These are phyloP conservation scores for Acanthochlamys bracteata DNA, from an alignment of 106 monocot species.

Conservation along the genomic window DNA sequence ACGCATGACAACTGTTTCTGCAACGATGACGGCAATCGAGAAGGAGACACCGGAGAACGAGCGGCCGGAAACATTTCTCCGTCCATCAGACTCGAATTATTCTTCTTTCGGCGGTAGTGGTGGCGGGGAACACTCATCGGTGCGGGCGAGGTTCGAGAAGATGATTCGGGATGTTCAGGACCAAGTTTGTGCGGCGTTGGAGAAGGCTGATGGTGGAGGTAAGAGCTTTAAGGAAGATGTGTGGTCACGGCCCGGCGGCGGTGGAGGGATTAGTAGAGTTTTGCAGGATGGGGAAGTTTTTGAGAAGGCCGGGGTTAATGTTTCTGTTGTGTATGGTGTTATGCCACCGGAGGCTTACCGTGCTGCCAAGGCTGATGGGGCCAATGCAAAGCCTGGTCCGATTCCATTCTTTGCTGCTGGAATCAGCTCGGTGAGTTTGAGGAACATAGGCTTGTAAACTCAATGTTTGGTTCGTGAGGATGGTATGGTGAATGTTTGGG, in stretches of 20 bases:
- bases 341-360: constrained; percentile 98
- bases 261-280: constrained; percentile 91
- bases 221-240: constrained; percentile 89
- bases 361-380: constrained; percentile 63
- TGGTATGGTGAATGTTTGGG: background rate
- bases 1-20: too few relatives aligned
- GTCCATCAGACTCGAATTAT: too few relatives aligned
- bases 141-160: constrained; percentile 80
- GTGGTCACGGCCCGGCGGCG: constrained; percentile 94
- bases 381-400: constrained; percentile 47
- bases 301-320: constrained; percentile 99
- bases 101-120: constrained; percentile 30
- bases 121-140: constrained; percentile 1
- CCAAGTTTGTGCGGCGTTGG: constrained; percentile 83
- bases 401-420: constrained; percentile 97
- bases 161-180: constrained; percentile 87
- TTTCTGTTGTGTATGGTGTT: constrained; percentile 93
- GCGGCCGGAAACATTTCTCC: constrained; percentile 94
- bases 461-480: too few relatives aligned
- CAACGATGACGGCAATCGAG: constrained; percentile 73
- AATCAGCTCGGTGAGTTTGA: constrained; percentile 71
- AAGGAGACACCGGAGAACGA: constrained; percentile 86
- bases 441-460: too few relatives aligned
- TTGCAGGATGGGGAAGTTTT: constrained; percentile 85
- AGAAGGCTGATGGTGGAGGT: constrained; percentile 70